Evolutionary conservation across 164 flowering plant genomes (phyloP), one percentile per base, ranked within the genome.

Genomic region (Pachysandra terminalis): DNA sequence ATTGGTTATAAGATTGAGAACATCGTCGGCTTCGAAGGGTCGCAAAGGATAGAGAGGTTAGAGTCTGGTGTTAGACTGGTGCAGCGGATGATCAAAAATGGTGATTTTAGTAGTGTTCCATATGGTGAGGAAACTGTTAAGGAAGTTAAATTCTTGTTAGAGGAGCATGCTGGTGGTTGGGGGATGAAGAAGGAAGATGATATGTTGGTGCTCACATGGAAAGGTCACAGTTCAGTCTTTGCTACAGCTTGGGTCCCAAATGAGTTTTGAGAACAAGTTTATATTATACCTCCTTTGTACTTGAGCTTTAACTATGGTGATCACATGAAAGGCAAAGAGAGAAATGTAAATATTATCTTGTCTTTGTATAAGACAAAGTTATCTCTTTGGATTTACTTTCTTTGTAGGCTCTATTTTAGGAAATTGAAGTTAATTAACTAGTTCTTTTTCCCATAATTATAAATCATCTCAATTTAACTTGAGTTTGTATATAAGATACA

Each of bases 91-190:
- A n/a, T n/a, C n/a, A 84, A 70, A 61, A 82, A 74, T 13, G 69
- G 75, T 0, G 76, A 86, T 0, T 87, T 82, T 49, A 9, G 52
- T 0, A 77, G 85, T 68, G 68, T 81, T 16, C 84, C 89, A 15
- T 86, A 84, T 45, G 17, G 77, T 35, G 96, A 90, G 55, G 94
- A 88, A 26, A 87, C 92, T 3, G 56, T 81, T 6, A 63, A 28
- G 48, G 92, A 87, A 71, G 90, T 88, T 9, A 86, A 76, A 68
- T 65, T 58, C 1, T 74, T 87, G 81, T 73, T 89, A 25, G 92
- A 86, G 68, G 97, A 89, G 24, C 90, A 90, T 78, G 96, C 94
- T 5, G 84, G 92, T 68, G 93, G 96, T 2, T 90, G 96, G 96
- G 96, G 96, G 1, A 86, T 87, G 94, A 90, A 90, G 81, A 83